These are phyloP conservation scores for Colletotrichum tanaceti DNA, from an alignment of 2,329 filamentous ascomycete genomes.

Conservation along the genomic window DNA sequence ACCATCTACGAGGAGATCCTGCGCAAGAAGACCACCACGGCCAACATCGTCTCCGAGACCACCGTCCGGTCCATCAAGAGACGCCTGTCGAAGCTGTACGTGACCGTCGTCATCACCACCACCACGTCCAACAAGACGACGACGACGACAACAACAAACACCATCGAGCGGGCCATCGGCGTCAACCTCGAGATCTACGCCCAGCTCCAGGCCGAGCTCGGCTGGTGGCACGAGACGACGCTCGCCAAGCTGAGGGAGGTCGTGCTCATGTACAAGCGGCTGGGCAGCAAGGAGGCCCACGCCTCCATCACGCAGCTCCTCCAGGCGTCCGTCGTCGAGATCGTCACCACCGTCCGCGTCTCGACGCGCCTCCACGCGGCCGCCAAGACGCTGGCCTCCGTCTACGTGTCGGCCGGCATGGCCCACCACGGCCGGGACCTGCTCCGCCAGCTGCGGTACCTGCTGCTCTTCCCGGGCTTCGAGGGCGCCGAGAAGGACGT, in stretches of 20 bases:
- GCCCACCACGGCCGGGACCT: slow-evolving; percentile 54
- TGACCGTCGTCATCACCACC: slow-evolving; percentile 50
- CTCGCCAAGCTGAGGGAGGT: slow-evolving; percentile 57
- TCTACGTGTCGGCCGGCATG: slow-evolving; percentile 57
- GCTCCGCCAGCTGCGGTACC: slow-evolving; percentile 61
- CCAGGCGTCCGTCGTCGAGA: slow-evolving; percentile 54
- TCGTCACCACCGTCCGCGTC: slow-evolving; percentile 50
- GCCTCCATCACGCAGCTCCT: slow-evolving; percentile 53
- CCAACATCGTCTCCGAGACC: slow-evolving; percentile 51
- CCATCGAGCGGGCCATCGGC: slow-evolving; percentile 50
- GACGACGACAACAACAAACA: slow-evolving; percentile 50
- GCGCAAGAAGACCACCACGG: slow-evolving; percentile 48
- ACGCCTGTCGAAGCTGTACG: slow-evolving; percentile 61
- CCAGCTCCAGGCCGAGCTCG: slow-evolving; percentile 55
- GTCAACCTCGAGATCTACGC: slow-evolving; percentile 55
- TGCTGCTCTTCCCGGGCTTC: slow-evolving; percentile 60
- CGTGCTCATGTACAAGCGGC: slow-evolving; percentile 54
- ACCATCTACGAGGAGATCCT: slow-evolving; percentile 60
- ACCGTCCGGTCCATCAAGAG: slow-evolving; percentile 60
- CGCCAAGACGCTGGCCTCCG: slow-evolving; percentile 58
- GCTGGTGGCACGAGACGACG: slow-evolving; percentile 59
- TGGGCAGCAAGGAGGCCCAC: slow-evolving; percentile 53
- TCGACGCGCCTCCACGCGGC: slow-evolving; percentile 62
- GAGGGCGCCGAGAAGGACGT: slow-evolving; percentile 44
- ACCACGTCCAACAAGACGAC: slow-evolving; percentile 52